Percentiles rank a stretch among this genome's conserved stretches.
phyloP scores from a whole-genome alignment of 73 alveolate genomes.

The Tetrahymena borealis region DNA sequence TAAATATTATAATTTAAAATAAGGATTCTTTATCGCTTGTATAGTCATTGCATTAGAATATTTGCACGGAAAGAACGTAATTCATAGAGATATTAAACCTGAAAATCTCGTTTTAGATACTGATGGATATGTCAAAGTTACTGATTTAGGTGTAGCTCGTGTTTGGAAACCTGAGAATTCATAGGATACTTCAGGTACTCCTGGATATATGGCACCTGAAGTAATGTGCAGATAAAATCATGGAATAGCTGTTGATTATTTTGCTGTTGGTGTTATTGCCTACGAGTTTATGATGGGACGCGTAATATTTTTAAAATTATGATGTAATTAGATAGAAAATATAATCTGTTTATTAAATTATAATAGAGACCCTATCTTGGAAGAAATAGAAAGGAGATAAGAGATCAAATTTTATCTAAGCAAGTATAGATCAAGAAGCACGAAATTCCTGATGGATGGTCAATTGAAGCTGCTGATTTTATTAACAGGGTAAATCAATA shows the following conservation, averaged over 20 bases:
- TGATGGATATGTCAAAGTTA: conserved; percentile 80
- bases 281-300: conserved; percentile 79
- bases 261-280: conserved; percentile 72
- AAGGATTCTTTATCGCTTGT: conserved; percentile 83
- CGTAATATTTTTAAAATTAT: neutral
- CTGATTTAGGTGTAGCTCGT: conserved; percentile 97
- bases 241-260: conserved; percentile 70
- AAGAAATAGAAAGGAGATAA: conserved; percentile 86
- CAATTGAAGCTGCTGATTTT: conserved; percentile 83
- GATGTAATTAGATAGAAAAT: neutral
- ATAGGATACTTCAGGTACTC: conserved; percentile 82
- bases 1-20: neutral
- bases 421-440: conserved; percentile 74
- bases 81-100: conserved; percentile 96
- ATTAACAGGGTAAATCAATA: conserved; percentile 53
- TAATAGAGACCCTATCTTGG: conserved; percentile 93
- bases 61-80: conserved; percentile 75
- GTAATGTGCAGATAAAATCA: conserved; percentile 76
- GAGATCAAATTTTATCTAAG: conserved; percentile 91
- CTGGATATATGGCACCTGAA: conserved; percentile 97
- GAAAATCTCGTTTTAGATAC: conserved; percentile 89
- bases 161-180: conserved; percentile 77
- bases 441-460: conserved; percentile 92
- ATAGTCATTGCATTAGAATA: conserved; percentile 84
- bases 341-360: neutral